Conservation (phyloP, 371 early-diverging fungal genomes). For the Saksenaea oblongispora region DNA sequence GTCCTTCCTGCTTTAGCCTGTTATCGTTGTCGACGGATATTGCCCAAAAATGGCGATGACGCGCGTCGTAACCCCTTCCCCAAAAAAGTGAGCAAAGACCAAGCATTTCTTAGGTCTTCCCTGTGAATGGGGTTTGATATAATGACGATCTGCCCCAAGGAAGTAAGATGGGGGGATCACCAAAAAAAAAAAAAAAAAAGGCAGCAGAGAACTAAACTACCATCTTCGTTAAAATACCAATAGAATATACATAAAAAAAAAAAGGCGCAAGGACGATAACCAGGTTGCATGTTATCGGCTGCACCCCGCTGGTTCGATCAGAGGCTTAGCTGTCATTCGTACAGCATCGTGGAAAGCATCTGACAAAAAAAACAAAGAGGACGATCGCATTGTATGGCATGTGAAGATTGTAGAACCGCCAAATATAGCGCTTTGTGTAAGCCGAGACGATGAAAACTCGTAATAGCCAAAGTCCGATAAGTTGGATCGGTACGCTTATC, state of each 20-base stretch:
- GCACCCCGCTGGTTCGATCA: not conserved
- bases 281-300: not conserved
- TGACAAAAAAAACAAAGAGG: not conserved
- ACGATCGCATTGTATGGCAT: not conserved
- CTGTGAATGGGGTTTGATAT: not conserved
- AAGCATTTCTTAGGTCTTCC: not conserved
- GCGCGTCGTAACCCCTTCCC: not conserved
- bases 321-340: slow-evolving; percentile 5
- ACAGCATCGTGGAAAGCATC: not conserved
- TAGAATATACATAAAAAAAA: not conserved
- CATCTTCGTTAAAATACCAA: not conserved
- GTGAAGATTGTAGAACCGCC: not conserved
- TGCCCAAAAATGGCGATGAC: not conserved
- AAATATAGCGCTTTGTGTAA: not conserved
- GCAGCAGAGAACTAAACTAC: not conserved
- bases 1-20: not conserved
- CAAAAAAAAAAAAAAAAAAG: not conserved
- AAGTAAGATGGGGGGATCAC: not conserved
- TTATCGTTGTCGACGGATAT: not conserved
- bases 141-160: not conserved
- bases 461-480: not conserved
- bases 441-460: slow-evolving; percentile 3
- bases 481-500: not conserved
- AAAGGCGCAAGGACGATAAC: not conserved
- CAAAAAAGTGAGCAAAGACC: not conserved